phyloP scores from a whole-genome alignment of 176 grass and related monocot species.

The Canna indica region DNA sequence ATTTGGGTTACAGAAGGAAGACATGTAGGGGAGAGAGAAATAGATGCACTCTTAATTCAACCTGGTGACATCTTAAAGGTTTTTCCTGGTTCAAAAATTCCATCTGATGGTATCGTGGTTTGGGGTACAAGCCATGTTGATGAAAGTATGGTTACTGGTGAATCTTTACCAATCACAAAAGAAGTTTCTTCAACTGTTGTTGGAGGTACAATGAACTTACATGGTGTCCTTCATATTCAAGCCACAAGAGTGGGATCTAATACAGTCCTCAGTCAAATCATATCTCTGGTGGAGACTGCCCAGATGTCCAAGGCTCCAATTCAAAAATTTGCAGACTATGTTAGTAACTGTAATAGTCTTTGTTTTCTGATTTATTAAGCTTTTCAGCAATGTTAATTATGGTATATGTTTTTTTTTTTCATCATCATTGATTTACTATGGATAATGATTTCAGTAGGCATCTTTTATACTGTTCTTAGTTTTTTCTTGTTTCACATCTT shows the following conservation, averaged over 20 bases:
- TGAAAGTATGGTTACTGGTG: conserved; percentile 99
- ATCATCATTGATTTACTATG: not conserved
- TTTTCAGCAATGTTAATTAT: not conserved
- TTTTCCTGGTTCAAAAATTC: conserved; percentile 88
- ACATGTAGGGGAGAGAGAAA: conserved; percentile 61
- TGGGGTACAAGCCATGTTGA: conserved; percentile 91
- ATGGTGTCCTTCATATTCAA: conserved; percentile 81
- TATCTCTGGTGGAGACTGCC: conserved; percentile 94
- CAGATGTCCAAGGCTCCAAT: conserved; percentile 99
- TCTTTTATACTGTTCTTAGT: not conserved
- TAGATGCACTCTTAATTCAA: conserved; percentile 87
- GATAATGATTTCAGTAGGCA: not conserved
- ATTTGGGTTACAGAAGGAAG: conserved; percentile 54
- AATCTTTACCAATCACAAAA: conserved; percentile 71
- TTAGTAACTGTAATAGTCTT: conserved; percentile 4
- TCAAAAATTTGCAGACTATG: conserved; percentile 97
- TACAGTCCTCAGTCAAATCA: conserved; percentile 93
- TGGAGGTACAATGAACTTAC: conserved; percentile 94
- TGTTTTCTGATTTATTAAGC: not conserved
- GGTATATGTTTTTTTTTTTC: not conserved
- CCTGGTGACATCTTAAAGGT: conserved; percentile 91
- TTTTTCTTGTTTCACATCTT: not conserved
- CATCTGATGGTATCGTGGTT: conserved; percentile 69
- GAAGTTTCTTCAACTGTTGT: conserved; percentile 67
- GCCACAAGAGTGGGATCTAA: conserved; percentile 88